Percentiles rank a stretch among this genome's conserved stretches.
phyloP scores from a whole-genome alignment of 2,329 filamentous ascomycete genomes.

The Colletotrichum abscissum region DNA sequence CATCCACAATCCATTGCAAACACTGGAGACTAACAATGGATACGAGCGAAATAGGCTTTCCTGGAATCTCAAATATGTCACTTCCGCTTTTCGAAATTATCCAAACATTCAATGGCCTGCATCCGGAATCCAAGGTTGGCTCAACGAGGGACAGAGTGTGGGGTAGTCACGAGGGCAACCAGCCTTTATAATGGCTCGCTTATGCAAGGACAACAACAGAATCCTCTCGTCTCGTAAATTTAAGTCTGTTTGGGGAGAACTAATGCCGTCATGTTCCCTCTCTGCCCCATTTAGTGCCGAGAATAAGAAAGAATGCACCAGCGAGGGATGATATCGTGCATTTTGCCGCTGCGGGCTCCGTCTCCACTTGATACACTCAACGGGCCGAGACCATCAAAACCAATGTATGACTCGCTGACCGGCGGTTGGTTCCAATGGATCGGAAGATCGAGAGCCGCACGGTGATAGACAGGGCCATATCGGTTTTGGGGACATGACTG shows the following conservation, averaged over 20 bases:
- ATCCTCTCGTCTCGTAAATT: not conserved
- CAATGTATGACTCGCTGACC: slow-evolving; percentile 7
- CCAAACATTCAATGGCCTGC: not conserved
- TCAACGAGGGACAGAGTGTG: not conserved
- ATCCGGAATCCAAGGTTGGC: not conserved
- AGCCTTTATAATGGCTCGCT: not conserved
- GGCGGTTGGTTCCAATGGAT: not conserved
- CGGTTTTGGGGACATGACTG: not conserved
- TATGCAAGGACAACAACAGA: not conserved
- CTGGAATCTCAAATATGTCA: not conserved
- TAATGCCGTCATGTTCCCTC: not conserved
- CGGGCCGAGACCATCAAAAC: slow-evolving; percentile 6
- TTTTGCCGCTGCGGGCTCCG: slow-evolving; percentile 6
- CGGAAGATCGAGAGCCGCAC: slow-evolving; percentile 5
- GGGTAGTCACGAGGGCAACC: not conserved
- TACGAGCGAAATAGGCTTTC: not conserved
- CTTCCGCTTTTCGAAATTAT: not conserved
- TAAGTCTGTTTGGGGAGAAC: not conserved
- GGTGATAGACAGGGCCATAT: slow-evolving; percentile 30
- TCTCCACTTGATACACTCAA: not conserved
- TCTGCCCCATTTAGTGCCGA: not conserved
- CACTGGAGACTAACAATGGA: not conserved
- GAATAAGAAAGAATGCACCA: slow-evolving; percentile 18
- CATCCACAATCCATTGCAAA: too few species aligned
- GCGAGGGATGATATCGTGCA: slow-evolving; percentile 7